Percentiles rank a stretch among this genome's conserved stretches.
phyloP scores from a whole-genome alignment of 345 rosid species.

The Syzygium aromaticum region DNA sequence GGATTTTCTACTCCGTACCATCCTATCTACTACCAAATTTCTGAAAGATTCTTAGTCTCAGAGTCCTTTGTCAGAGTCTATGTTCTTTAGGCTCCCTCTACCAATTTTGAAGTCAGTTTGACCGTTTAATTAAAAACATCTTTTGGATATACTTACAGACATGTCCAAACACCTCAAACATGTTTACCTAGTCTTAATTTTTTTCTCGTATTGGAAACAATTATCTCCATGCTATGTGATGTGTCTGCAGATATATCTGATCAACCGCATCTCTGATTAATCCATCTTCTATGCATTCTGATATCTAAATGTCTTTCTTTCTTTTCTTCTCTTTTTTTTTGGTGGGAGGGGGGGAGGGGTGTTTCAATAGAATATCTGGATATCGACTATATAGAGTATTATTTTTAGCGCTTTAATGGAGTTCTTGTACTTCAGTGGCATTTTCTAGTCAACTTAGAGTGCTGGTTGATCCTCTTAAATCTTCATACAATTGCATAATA shows the following conservation, averaged over 20 bases:
- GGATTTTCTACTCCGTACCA: not conserved
- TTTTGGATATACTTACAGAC: not conserved
- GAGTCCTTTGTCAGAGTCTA: not conserved
- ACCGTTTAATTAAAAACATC: not conserved
- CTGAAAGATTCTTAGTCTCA: not conserved
- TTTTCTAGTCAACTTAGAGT: not conserved
- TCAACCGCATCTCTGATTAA: not conserved
- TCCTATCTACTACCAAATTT: not conserved
- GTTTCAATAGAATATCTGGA: not conserved
- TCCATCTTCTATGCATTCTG: not conserved
- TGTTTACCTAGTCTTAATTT: not conserved
- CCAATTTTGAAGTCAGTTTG: not conserved
- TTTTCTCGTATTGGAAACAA: not conserved
- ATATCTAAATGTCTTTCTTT: not conserved
- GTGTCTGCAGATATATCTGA: not conserved
- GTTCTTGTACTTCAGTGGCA: not conserved
- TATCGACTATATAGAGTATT: not conserved
- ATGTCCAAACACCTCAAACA: not conserved
- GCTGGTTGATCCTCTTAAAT: not conserved
- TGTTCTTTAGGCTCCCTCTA: not conserved
- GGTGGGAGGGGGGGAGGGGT: fast-evolving
- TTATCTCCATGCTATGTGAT: not conserved
- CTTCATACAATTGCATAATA: not conserved
- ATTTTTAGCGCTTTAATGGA: not conserved
- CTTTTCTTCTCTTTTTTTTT: not conserved